Evolutionary conservation across 441 rosid species (phyloP), one percentile per base, ranked within the genome.

Genomic region (Mallotus repandus): DNA sequence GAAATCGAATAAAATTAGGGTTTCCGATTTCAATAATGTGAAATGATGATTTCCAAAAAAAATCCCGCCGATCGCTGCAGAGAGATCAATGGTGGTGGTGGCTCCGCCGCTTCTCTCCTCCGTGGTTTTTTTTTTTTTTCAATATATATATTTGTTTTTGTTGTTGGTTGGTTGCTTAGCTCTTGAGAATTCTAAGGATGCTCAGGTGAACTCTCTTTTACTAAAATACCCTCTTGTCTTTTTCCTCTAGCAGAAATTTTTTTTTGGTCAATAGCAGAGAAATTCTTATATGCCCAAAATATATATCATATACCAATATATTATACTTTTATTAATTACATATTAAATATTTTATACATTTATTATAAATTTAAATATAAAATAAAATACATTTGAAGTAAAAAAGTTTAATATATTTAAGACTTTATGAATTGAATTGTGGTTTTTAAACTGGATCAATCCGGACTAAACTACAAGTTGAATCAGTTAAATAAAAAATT

Each of bases 131-230:
- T 61, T 15, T 32, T 53, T 9, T 16, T 29, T 32, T 35, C 1
- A 13, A 5, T 38, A 18, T 65, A 38, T 5, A 15, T 38, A 49
- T 6, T 60, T 29, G 5, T 41, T 63, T 3, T 41, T n/a, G 43
- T 43, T 64, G 22, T 32, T 62, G 57, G 74, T 53, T 18, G 55
- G 66, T 70, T 63, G 76, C 76, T 64, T 64, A 57, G 70, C 48
- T 18, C 32, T 32, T 74, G 46, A 50, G 72, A 49, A 66, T 74
- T 57, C 77, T 32, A 15, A 38, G 57, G 53, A 73, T 59, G 56
- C 71, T 54, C 22, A 3, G 55, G 1, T 58, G 0, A 38, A 38
- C 41, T 2, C 7, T 45, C 5, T 53, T 54, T 73, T 55, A 72
- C 69, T 5, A 41, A 41, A 52, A 38, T 63, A 64, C 54, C 64